Evolutionary conservation across 116 monocot genomes (phyloP).

Genomic region (Cymodocea nodosa): DNA sequence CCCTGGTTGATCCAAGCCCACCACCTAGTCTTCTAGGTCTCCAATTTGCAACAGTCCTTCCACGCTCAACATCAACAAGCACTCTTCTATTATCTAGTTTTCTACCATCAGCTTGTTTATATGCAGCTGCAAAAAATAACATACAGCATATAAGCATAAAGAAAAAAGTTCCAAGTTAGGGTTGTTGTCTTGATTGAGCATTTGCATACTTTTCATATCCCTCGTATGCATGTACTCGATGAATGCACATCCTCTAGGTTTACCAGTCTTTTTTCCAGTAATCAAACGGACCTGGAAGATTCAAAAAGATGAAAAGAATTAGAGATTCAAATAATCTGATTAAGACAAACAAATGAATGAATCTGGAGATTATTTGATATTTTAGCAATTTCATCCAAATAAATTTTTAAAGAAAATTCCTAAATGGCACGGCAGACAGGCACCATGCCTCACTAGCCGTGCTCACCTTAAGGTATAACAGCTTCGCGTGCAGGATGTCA

Average conservation of each 20-base stretch:
- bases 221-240: conserved; percentile 90
- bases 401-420: conserved; percentile 16
- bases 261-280: conserved; percentile 61
- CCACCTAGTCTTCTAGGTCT: conserved; percentile 65
- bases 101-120: conserved; percentile 98
- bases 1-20: conserved; percentile 79
- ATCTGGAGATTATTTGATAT: background rate
- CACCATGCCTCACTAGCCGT: conserved; percentile 87
- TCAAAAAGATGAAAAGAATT: conserved; percentile 7
- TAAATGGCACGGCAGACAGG: conserved; percentile 97
- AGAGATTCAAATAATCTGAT: conserved; percentile 5
- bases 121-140: conserved; percentile 57
- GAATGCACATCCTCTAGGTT: conserved; percentile 95
- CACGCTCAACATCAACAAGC: conserved; percentile 97
- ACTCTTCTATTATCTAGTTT: conserved; percentile 83
- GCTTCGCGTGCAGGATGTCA: conserved; percentile 63
- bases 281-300: conserved; percentile 66
- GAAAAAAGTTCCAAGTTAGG: background rate
- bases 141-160: background rate
- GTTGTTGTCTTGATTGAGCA: background rate
- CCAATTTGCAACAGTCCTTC: conserved; percentile 96
- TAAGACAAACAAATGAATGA: conserved; percentile 1
- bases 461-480: conserved; percentile 93
- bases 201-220: conserved; percentile 84
- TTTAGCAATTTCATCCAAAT: background rate